phyloP scores from a whole-genome alignment of 768 basidiomycete genomes.

The Hygrocybe coccinea region DNA sequence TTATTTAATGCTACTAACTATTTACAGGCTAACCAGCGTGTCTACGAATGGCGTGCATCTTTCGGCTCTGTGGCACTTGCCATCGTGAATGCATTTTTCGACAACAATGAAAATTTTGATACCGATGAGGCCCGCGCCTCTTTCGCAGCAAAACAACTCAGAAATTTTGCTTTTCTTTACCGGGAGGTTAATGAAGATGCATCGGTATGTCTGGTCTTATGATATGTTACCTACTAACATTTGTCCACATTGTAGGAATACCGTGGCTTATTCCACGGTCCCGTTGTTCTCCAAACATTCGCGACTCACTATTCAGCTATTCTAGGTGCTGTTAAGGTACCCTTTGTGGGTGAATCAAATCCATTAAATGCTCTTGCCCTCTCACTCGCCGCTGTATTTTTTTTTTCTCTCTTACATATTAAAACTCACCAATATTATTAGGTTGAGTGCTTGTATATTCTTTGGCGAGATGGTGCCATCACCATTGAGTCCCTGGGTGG shows the following conservation, averaged over 20 bases:
- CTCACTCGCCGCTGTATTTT: background rate
- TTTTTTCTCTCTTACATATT: background rate
- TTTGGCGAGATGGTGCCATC: background rate
- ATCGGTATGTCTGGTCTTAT: background rate
- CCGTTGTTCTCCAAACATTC: background rate
- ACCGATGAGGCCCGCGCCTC: background rate
- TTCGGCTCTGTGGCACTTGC: constrained; percentile 6
- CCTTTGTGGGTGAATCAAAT: background rate
- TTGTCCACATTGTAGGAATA: background rate
- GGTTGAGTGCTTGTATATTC: background rate
- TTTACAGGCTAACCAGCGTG: constrained; percentile 5
- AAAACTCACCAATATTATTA: background rate
- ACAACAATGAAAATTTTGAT: background rate
- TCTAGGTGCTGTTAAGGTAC: background rate
- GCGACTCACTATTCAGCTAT: background rate
- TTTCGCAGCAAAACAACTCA: background rate
- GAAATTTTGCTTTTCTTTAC: background rate
- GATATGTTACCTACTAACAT: background rate
- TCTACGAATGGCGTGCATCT: constrained; percentile 5
- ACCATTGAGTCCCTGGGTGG: background rate
- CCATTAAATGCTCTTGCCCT: background rate
- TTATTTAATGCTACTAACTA: background rate
- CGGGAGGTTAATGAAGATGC: background rate
- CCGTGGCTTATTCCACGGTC: background rate
- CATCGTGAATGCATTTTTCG: constrained; percentile 6